Evolutionary conservation across 2,329 filamentous ascomycete species (phyloP).

Genomic region (Escovopsis sp.): DNA sequence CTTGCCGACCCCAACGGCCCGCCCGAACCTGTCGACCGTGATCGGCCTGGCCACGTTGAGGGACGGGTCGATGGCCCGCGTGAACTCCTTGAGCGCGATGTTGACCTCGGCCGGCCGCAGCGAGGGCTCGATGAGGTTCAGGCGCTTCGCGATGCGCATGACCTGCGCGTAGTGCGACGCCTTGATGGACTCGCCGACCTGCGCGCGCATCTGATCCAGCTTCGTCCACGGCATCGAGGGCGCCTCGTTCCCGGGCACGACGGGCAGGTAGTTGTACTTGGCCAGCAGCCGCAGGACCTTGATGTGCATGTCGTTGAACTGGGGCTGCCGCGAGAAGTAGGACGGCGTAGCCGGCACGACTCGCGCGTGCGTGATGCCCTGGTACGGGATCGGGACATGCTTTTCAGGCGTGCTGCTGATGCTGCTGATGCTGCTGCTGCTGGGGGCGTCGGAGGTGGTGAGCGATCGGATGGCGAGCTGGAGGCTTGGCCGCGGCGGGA

Average conservation of each 20-base stretch:
- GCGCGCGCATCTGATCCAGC: constrained; percentile 57
- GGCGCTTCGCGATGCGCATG: constrained; percentile 56
- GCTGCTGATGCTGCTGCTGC: constrained; percentile 2
- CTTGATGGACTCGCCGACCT: constrained; percentile 57
- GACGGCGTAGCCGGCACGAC: constrained; percentile 73
- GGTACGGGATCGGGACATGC: constrained; percentile 15
- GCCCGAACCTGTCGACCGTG: constrained; percentile 60
- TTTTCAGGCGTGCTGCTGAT: constrained; percentile 8
- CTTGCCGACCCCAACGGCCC: constrained; percentile 66
- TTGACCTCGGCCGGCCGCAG: constrained; percentile 58
- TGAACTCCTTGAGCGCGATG: constrained; percentile 52
- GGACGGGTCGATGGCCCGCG: constrained; percentile 58
- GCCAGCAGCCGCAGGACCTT: constrained; percentile 55
- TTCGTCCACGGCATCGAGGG: constrained; percentile 70
- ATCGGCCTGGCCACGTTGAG: constrained; percentile 47
- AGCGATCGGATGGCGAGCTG: constrained; percentile 14
- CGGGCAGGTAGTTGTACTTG: constrained; percentile 60
- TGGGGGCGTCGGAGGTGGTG: constrained; percentile 7
- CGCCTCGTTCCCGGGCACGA: constrained; percentile 47
- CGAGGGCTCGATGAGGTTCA: constrained; percentile 74
- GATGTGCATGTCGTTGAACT: constrained; percentile 76
- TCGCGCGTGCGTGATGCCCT: constrained; percentile 41
- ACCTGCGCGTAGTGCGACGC: constrained; percentile 67
- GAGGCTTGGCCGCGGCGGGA: constrained; percentile 11
- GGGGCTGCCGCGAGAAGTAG: constrained; percentile 82